Evolutionary conservation across 108 stramenopile genomes (phyloP).

Genomic region (Epithemia pelagica): DNA sequence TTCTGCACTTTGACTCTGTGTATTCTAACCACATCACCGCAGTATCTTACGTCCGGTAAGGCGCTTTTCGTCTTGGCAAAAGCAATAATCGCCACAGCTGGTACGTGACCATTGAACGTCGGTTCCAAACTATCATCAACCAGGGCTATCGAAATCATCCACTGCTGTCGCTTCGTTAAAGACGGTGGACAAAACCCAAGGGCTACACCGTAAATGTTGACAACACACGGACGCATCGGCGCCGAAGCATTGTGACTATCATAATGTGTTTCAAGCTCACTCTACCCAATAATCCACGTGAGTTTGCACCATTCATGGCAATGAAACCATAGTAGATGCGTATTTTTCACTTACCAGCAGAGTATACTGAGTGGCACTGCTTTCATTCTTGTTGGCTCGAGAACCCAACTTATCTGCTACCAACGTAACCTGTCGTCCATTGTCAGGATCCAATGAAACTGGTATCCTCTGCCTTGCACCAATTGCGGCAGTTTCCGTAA

Average conservation of each 20-base stretch:
- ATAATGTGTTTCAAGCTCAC: constrained; percentile 1
- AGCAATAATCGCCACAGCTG: constrained; percentile 34
- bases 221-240: not conserved
- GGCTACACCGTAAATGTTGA: constrained; percentile 51
- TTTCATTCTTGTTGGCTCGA: too few species aligned
- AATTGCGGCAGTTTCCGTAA: too few species aligned
- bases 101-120: not conserved
- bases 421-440: too few species aligned
- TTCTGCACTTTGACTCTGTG: constrained; percentile 27
- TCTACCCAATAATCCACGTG: not conserved
- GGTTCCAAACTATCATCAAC: constrained; percentile 52
- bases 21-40: constrained; percentile 62
- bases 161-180: constrained; percentile 49
- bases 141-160: constrained; percentile 54
- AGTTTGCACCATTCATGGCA: not conserved
- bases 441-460: too few species aligned
- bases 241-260: not conserved
- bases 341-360: not conserved
- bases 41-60: constrained; percentile 43
- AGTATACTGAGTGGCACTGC: too few species aligned
- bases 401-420: too few species aligned
- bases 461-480: too few species aligned
- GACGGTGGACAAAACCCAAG: constrained; percentile 48
- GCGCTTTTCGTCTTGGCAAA: constrained; percentile 42
- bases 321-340: not conserved